Evolutionary conservation across 805 yeast genomes (phyloP), one percentile per base, ranked within the genome.

Genomic region (Scheffersomyces ergatensis): DNA sequence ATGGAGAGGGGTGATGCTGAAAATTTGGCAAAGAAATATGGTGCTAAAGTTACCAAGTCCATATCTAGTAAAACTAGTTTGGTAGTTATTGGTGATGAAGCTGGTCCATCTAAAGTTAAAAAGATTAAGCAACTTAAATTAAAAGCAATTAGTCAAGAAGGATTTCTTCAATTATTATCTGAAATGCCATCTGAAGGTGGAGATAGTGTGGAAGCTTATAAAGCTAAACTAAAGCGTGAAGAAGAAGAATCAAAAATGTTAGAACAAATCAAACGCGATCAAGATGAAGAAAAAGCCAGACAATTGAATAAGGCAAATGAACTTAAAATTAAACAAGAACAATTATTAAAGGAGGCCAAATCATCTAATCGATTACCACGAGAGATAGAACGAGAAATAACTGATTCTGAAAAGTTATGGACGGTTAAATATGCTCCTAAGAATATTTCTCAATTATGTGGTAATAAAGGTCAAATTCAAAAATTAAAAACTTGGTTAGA

Each of bases 141-240:
- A 40, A 90, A 90, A 62, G 89, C 95, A 31, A 83, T 92, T 44
- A 82, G 80, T 53, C 96, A 93, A 61, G 86, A 78, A 9, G 98
- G 98, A 0, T 89, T 93, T 51, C 63, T 86, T 31, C 80, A 82
- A 48, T 69, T 93, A 47, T 71, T 93, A 34, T 53, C 70, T 17
- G 76, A 80, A 5, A 86, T 92, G 93, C 98, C 99, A 0, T 83
- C 82, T 2, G 89, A 84, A 48, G 99, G 99, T 20, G 98, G 98
- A 0, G 78, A 76, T 33, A 87, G 95, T n/a, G 85, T 66, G 13
- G 79, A 70, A 3, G 98, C 97, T 0, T 76, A 76, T 43, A 80
- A 78, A 48, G 93, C 93, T 2, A 70, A 82, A 44, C 70, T 69
- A 34, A 89, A 88, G 62, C 73, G 82, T 44, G 80, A 78, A 45